These are phyloP conservation scores for Kazachstania viticola DNA, from an alignment of 805 yeast genomes.

Conservation along the genomic window DNA sequence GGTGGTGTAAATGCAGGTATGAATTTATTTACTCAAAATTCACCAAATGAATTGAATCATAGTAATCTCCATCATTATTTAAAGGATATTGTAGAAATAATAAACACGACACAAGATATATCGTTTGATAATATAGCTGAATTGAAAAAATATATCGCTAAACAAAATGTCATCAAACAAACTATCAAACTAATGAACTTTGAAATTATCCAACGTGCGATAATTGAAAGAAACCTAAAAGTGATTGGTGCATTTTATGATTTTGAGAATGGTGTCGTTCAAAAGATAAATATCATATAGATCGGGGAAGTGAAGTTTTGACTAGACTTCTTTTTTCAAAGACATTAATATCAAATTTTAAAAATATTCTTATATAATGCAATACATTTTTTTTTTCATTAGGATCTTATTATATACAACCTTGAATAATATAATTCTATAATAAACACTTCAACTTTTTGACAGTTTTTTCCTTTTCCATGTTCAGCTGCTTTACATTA, in stretches of 20 bases:
- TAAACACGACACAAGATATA: constrained; percentile 32
- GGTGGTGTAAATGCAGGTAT: constrained; percentile 71
- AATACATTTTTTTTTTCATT: no score
- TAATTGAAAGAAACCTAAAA: constrained; percentile 30
- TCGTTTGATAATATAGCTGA: background rate
- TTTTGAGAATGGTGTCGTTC: constrained; percentile 54
- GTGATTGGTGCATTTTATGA: constrained; percentile 80
- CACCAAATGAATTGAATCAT: no score
- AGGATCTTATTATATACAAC: no score
- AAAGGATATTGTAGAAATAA: constrained; percentile 56
- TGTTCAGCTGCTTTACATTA: no score
- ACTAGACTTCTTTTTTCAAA: no score
- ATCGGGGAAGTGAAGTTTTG: no score
- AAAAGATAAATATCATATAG: constrained; percentile 2
- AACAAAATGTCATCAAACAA: constrained; percentile 5
- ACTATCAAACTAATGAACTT: constrained; percentile 3
- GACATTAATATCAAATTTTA: no score
- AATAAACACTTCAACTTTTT: no score
- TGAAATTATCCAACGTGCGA: constrained; percentile 2
- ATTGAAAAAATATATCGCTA: constrained; percentile 1
- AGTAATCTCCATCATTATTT: constrained; percentile 30
- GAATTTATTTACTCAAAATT: no score
- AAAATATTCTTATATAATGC: no score
- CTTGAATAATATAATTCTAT: no score
- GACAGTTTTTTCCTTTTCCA: no score